Evolutionary conservation across 192 early-diverging fungal species (phyloP), one percentile per base, ranked within the genome.

Genomic region (Backusella circina): DNA sequence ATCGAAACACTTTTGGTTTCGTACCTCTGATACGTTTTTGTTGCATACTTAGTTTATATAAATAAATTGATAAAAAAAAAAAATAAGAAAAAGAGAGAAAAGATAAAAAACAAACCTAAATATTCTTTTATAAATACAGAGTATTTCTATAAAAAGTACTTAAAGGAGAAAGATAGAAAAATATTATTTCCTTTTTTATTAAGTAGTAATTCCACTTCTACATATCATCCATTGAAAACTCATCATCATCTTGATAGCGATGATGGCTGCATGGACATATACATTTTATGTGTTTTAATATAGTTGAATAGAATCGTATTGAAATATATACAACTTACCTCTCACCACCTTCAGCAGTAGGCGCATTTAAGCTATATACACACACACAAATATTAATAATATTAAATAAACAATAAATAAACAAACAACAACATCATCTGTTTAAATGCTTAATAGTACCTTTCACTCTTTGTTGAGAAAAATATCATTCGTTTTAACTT

Each of bases 401-500:
- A 38, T 18, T 50, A 54, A 26, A 23, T 23, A 57, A 23, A 41
- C 1, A 7, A 57, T 57, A 54, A 54, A 54, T 23, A 57, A 51
- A 51, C 6, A 51, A 38, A 41, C 39, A 41, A 10, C 10, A 9
- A 57, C 51, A 57, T 72, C 30, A 72, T 57, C 31, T 36, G 10
- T 69, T 38, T 94, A n/a, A n/a, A n/a, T n/a, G n/a, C n/a, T n/a
- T n/a, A n/a, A n/a, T n/a, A n/a, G n/a, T n/a, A 95, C 93, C 95
- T 96, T 70, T 95, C 89, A 64, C 95, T 94, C 76, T 93, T 88
- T 26, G 91, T 92, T 0, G 95, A 95, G 77, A 99, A 94, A 78
- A 96, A 98, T 12, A 99, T 87, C 38, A 99, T 93, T 66, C 96
- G 87, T 80, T 96, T 97, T 77, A 96, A 80, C 72, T 91, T 91